phyloP scores from a whole-genome alignment of 78 protist genomes.

The Mantamonas sphyraenae region DNA sequence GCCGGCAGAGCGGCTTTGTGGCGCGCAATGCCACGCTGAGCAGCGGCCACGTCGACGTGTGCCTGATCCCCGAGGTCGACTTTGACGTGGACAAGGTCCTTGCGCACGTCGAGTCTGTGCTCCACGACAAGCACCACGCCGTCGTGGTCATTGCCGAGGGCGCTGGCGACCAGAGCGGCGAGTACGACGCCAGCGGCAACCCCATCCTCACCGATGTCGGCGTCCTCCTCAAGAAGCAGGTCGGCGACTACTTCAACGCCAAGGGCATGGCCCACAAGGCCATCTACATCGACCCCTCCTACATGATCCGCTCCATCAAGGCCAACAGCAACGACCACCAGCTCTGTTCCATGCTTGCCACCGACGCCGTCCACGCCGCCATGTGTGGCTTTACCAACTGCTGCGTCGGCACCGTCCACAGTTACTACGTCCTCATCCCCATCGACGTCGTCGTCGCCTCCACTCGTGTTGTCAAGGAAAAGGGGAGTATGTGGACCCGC shows the following conservation, averaged over 20 bases:
- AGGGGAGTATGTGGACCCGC: not conserved
- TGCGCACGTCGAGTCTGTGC: not conserved
- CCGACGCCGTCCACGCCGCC: slow-evolving; percentile 43
- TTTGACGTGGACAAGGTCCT: slow-evolving; percentile 1
- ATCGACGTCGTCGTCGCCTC: not conserved
- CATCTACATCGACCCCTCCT: slow-evolving; percentile 59
- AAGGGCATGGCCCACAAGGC: not conserved
- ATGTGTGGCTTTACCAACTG: slow-evolving; percentile 19
- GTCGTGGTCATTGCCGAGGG: slow-evolving; percentile 66
- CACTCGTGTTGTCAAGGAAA: not conserved
- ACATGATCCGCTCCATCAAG: slow-evolving; percentile 37
- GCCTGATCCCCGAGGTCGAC: slow-evolving; percentile 49
- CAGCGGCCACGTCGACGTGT: not conserved
- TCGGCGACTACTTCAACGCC: not conserved
- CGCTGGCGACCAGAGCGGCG: slow-evolving; percentile 26
- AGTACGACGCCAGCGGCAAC: slow-evolving; percentile 33
- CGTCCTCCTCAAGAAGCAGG: not conserved
- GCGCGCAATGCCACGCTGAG: slow-evolving; percentile 49
- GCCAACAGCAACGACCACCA: slow-evolving; percentile 14
- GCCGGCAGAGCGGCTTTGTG: slow-evolving; percentile 53
- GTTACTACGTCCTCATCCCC: slow-evolving; percentile 19
- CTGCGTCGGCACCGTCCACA: not conserved
- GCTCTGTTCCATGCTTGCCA: slow-evolving; percentile 34
- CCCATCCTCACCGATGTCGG: slow-evolving; percentile 17
- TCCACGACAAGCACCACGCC: slow-evolving; percentile 4